Conservation (phyloP, 495 filamentous ascomycete species). For the Daldinia childiae region DNA sequence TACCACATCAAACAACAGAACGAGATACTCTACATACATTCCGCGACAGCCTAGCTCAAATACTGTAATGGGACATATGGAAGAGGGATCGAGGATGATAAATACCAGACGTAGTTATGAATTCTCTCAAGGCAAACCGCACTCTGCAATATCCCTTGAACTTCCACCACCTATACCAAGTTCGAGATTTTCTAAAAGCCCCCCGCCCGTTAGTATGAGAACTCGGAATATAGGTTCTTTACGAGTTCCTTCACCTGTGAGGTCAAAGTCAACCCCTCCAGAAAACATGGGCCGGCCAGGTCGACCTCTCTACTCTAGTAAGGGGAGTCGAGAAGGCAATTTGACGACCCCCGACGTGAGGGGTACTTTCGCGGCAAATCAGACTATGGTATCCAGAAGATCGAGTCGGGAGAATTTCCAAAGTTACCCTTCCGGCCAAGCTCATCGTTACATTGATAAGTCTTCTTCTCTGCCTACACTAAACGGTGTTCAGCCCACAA, state of each 20-base stretch:
- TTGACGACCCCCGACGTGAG: slow-evolving; percentile 35
- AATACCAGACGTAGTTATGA: slow-evolving; percentile 1
- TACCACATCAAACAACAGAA: neutral
- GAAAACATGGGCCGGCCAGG: slow-evolving; percentile 32
- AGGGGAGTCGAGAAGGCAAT: slow-evolving; percentile 49
- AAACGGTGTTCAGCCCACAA: slow-evolving; percentile 42
- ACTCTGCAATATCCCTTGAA: slow-evolving; percentile 27
- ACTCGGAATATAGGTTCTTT: slow-evolving; percentile 47
- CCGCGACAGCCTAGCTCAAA: slow-evolving; percentile 17
- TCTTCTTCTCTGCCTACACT: slow-evolving; percentile 33
- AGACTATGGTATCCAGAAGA: slow-evolving; percentile 35
- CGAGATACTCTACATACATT: slow-evolving; percentile 14
- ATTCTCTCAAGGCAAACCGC: slow-evolving; percentile 17
- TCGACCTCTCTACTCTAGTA: slow-evolving; percentile 33
- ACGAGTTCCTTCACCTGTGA: slow-evolving; percentile 53
- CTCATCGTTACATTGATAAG: slow-evolving; percentile 12
- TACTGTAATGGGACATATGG: slow-evolving; percentile 34
- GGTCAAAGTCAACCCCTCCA: slow-evolving; percentile 50
- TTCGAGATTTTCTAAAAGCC: slow-evolving; percentile 40
- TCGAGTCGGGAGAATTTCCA: slow-evolving; percentile 50
- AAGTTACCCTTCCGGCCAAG: slow-evolving; percentile 38
- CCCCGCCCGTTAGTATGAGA: slow-evolving; percentile 50
- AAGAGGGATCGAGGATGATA: slow-evolving; percentile 26
- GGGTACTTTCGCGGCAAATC: slow-evolving; percentile 11
- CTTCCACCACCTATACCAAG: slow-evolving; percentile 42